Conservation (phyloP, 2,329 filamentous ascomycete genomes). For the Neofusicoccum sp. region DNA sequence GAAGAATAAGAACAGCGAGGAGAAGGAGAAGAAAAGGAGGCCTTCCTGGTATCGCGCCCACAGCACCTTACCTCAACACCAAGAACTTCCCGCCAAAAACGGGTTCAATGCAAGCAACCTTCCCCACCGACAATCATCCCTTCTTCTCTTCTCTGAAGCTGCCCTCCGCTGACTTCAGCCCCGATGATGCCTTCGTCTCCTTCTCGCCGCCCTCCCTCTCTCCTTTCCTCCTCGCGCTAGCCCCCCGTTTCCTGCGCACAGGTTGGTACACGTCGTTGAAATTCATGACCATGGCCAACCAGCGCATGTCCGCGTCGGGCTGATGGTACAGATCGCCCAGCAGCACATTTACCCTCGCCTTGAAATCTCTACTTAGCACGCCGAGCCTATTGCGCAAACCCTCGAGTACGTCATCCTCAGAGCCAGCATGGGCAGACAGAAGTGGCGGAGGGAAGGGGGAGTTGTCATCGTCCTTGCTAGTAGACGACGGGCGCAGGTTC, state of each 20-base stretch:
- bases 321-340: slow-evolving; percentile 90
- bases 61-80: slow-evolving; percentile 7
- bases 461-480: slow-evolving; percentile 32
- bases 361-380: slow-evolving; percentile 73
- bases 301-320: slow-evolving; percentile 91
- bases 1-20: not conserved
- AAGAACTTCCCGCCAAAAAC: not conserved
- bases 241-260: slow-evolving; percentile 60
- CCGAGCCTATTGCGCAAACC: slow-evolving; percentile 71
- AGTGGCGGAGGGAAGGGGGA: slow-evolving; percentile 45
- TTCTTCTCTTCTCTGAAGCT: slow-evolving; percentile 4
- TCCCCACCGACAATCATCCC: not conserved
- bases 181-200: slow-evolving; percentile 25
- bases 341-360: slow-evolving; percentile 71
- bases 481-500: slow-evolving; percentile 32
- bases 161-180: slow-evolving; percentile 18
- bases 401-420: slow-evolving; percentile 58
- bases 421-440: slow-evolving; percentile 35
- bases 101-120: not conserved
- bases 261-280: slow-evolving; percentile 97
- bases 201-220: slow-evolving; percentile 33
- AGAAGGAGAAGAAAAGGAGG: not conserved
- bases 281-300: slow-evolving; percentile 96
- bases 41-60: not conserved
- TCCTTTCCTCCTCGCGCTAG: slow-evolving; percentile 25